These are phyloP conservation scores for Diutina siamensis DNA, from an alignment of 1,139 yeast genomes.

Conservation along the genomic window DNA sequence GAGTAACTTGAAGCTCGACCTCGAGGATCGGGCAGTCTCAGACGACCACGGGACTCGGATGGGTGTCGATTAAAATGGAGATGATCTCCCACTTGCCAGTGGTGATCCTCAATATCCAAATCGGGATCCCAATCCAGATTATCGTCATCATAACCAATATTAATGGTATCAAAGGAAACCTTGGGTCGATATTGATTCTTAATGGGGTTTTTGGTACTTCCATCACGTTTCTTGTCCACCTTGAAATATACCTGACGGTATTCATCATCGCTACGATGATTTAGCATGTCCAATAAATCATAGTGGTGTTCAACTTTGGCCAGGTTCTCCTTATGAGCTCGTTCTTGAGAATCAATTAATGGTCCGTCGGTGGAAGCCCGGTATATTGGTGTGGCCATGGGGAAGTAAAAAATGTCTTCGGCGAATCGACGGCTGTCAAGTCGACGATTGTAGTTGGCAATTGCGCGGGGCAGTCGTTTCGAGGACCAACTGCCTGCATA, in stretches of 20 bases:
- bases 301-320: constrained; percentile 2
- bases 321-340: neutral
- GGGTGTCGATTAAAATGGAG: neutral
- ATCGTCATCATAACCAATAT: constrained; percentile 19
- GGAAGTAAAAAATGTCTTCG: neutral
- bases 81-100: constrained; percentile 1
- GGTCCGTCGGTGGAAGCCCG: constrained; percentile 5
- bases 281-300: neutral
- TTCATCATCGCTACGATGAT: constrained; percentile 3
- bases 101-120: neutral
- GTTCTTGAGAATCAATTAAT: neutral
- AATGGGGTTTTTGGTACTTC: neutral
- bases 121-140: constrained; percentile 6
- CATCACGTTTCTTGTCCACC: neutral
- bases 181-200: neutral
- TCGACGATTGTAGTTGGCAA: too few species aligned
- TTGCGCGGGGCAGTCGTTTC: too few species aligned
- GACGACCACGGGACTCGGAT: neutral
- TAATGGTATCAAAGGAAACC: constrained; percentile 29
- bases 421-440: neutral
- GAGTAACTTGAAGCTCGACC: constrained; percentile 9
- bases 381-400: neutral
- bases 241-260: neutral
- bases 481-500: too few species aligned
- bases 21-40: constrained; percentile 2